Base-by-base conservation (phyloP, 2,329 filamentous ascomycete species). In the Thelonectria olida region DNA sequence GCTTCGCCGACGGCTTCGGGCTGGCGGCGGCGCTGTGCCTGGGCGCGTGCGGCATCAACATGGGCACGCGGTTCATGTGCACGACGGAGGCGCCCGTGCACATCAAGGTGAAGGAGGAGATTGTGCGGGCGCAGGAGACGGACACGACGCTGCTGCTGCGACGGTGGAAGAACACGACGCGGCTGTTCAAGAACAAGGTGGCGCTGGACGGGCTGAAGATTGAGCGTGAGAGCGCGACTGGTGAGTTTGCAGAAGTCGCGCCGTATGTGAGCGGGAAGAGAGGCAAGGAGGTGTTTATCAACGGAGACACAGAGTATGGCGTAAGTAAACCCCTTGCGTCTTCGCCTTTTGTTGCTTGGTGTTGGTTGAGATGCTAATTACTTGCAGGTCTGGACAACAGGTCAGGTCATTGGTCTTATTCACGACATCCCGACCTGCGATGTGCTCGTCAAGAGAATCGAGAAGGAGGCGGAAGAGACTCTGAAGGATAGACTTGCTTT, bases 11-110 rank as follows among this genome's bases (percentile, higher is more conserved):
- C 76, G 96, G 96, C 0, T 88, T 97, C 72, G 96, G 96, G 4
- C 85, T 99, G 19, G 96, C 96, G 1, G 96, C 95, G 2, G 96
- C 96, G 7, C 82, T 99, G 69, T 90, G 90, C 39, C 85, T 99
- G 12, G 96, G 96, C 34, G 96, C 96, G 0, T 92, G 92, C 76
- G 96, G 96, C 65, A 90, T 98, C 80, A 99, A 99, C 81, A 99
- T 99, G 96, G 96, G 96, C 59, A 99, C 96, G 9, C 85, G 96
- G 41, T 99, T 98, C 82, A 96, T 99, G 92, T 95, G 91, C 81
- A 98, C 96, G 0, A 84, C 95, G 44, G 96, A 98, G 79, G 90
- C 94, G 15, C 96, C 96, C 1, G 92, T 99, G 66, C 96, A 99
- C 80, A 76, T 88, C 49, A 97, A 97, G 69, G 93, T 99, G 82